A percentile compares a stretch with the other conserved stretches of the same genome.
Conservation (phyloP, 768 basidiomycete species). For the Polyporus arcularius region DNA sequence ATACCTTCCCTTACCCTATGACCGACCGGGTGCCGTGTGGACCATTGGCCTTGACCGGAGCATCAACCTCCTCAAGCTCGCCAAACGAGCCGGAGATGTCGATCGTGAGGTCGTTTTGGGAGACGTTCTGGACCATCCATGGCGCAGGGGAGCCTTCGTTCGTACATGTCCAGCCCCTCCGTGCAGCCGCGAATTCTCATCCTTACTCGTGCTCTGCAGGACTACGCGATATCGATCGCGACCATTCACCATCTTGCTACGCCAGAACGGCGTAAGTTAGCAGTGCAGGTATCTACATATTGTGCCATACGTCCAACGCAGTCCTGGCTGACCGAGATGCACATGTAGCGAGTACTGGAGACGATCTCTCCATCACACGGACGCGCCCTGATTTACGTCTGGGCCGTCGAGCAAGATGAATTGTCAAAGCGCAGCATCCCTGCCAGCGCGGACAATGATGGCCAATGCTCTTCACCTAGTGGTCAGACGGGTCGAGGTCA, state of each 20-base stretch:
- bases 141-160: conserved; percentile 84
- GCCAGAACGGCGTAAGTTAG: conserved; percentile 62
- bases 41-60: conserved; percentile 89
- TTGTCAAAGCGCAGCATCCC: conserved; percentile 74
- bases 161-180: conserved; percentile 33
- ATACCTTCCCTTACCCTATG: conserved; percentile 78
- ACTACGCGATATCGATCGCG: conserved; percentile 96
- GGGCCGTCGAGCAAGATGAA: conserved; percentile 93
- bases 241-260: conserved; percentile 97
- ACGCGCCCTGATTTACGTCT: conserved; percentile 89
- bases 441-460: conserved; percentile 24
- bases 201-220: conserved; percentile 47
- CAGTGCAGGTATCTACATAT: conserved; percentile 64
- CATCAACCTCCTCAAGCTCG: conserved; percentile 73
- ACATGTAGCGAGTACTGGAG: conserved; percentile 57
- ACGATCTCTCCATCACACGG: conserved; percentile 69
- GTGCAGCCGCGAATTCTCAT: not conserved
- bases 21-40: conserved; percentile 60
- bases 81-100: conserved; percentile 57
- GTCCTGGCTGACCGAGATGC: not conserved
- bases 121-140: conserved; percentile 71
- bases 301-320: too few relatives aligned
- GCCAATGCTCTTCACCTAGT: conserved; percentile 22
- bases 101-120: conserved; percentile 77
- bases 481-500: conserved; percentile 41